Evolutionary conservation across 2,329 filamentous ascomycete genomes (phyloP), one percentile per base, ranked within the genome.

Genomic region (Aspergillus persii): DNA sequence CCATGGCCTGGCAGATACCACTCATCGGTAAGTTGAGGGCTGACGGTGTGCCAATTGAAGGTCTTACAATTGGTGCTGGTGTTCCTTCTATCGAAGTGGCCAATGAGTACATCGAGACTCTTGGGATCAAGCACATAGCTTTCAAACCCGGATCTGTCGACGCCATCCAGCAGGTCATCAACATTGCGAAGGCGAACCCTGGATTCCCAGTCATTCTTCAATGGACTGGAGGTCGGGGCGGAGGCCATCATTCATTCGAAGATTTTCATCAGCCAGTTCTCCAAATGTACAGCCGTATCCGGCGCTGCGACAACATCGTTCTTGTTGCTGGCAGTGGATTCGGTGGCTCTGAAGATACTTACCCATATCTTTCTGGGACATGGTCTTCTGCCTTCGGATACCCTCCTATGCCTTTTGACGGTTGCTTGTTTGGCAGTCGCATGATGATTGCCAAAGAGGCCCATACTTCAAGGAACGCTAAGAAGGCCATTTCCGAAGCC

Each of bases 381-480:
- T 96, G 92, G 92, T 89, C 92, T n/a, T 87, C 84, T 74, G 88
- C 88, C 69, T 96, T 89, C 70, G 91, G 91, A 60, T 96, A 95
- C 72, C 91, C 92, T 15, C 86, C 91, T 3, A 96, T 96, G 93
- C 92, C 92, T 12, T 96, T 93, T 70, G 92, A 96, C 74, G 92
- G 92, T 67, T 91, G 90, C 71, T 81, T 96, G 66, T 96, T 96
- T 68, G 92, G 91, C 67, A 95, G 90, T 76, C 90, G 92, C 69
- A 90, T 96, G 85, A 96, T 96, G 93, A 90, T 92, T 53, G 89
- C 92, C 57, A 94, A 95, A 79, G 92, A 96, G 77, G 90, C 91
- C 0, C 87, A 95, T 70, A 96, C 92, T 15, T 95, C 92, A 70
- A 88, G 86, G 72, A 89, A 87, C 62, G 92, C 92, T 55, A 96